Evolutionary conservation across 2,329 filamentous ascomycete genomes (phyloP), one percentile per base, ranked within the genome.

Genomic region (Nemania serpens): DNA sequence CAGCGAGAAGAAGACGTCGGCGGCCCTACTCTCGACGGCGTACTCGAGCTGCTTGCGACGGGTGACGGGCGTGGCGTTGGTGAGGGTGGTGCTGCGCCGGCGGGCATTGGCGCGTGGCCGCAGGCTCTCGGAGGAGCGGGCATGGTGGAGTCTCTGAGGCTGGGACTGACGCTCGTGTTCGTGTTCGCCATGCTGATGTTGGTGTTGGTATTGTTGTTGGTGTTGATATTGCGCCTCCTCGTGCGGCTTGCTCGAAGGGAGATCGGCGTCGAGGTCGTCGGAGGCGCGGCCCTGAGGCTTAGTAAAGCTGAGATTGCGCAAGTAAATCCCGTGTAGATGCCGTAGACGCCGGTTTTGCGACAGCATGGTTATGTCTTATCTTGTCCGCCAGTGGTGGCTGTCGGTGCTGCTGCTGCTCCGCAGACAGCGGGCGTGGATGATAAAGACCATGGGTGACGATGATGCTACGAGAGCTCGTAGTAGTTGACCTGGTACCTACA

Each of bases 1-100:
- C 53, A 97, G 73, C 2, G 91, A 91, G 75, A 96, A 95, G 82
- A 96, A 97, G 15, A 89, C 88, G 76, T 97, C 90, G n/a, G 89
- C 91, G 76, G 95, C 88, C 53, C 86, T 83, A 68, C 82, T 85
- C 54, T 88, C 86, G 29, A 90, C 85, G 7, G 91, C 84, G 66
- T 88, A 83, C 74, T 95, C 90, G 43, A 97, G 79, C 72, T 88
- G 89, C 75, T 87, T 87, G 78, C 97, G 93, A 56, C 92, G 76
- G 25, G 79, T 77, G 3, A 76, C 63, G 0, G 82, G 81, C 49
- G 70, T 83, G 13, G 75, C 75, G 45, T 78, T 77, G 53, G 77
- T 77, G n/a, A 84, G 70, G 46, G 77, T 81, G 33, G 82, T 76
- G 71, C 83, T 84, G 36, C 81, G 78, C 48, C 80, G 74, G 1